phyloP scores from a whole-genome alignment of 768 basidiomycete genomes.

The Grammothele lineata region DNA sequence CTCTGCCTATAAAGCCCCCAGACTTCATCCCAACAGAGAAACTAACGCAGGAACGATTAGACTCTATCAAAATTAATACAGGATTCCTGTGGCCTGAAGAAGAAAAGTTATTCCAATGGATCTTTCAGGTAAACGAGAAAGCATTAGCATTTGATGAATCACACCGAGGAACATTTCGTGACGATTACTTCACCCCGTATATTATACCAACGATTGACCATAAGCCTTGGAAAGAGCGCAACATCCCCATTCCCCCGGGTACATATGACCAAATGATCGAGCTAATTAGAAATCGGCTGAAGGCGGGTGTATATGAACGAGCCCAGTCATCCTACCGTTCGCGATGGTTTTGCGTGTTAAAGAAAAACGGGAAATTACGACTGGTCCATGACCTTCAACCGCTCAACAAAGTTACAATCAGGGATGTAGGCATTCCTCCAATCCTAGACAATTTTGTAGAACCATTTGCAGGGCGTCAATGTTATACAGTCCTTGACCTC shows the following conservation, averaged over 20 bases:
- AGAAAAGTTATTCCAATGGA: constrained; percentile 19
- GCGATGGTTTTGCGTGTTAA: constrained; percentile 35
- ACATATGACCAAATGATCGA: constrained; percentile 27
- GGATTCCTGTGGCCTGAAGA: constrained; percentile 28
- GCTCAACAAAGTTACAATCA: constrained; percentile 34
- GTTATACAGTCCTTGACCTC: constrained; percentile 13
- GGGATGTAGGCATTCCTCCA: constrained; percentile 32
- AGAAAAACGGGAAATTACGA: constrained; percentile 28
- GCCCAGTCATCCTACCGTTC: constrained; percentile 33
- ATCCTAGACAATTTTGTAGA: constrained; percentile 30
- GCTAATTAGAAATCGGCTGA: constrained; percentile 30
- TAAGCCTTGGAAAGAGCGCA: constrained; percentile 30
- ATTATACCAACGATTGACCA: constrained; percentile 32
- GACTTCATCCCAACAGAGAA: constrained; percentile 24
- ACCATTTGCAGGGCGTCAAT: constrained; percentile 13
- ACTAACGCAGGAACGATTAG: constrained; percentile 21
- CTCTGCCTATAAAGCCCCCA: constrained; percentile 28
- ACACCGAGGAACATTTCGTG: constrained; percentile 18
- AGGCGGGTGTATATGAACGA: constrained; percentile 34
- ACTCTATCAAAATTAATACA: constrained; percentile 24
- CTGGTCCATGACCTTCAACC: constrained; percentile 37
- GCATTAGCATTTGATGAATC: constrained; percentile 20
- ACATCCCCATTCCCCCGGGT: constrained; percentile 34
- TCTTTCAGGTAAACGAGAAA: constrained; percentile 10
- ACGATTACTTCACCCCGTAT: constrained; percentile 25